These are phyloP conservation scores for Verticillium nonalfalfae DNA, from an alignment of 2,329 filamentous ascomycete species.

Conservation along the genomic window DNA sequence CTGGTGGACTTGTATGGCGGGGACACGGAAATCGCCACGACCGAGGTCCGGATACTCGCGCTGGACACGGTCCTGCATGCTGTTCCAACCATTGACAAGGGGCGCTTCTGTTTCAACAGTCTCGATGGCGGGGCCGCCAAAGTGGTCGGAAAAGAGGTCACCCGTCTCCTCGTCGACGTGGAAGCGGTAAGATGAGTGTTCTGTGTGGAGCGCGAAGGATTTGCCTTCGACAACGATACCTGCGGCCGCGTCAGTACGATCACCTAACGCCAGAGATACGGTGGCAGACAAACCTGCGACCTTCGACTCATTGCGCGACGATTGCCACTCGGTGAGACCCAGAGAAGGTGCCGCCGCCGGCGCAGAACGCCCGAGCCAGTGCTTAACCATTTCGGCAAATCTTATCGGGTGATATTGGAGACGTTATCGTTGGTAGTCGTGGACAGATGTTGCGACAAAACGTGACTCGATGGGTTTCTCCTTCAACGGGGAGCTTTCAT, in stretches of 20 bases:
- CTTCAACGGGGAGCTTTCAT: background rate
- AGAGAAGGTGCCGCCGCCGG: background rate
- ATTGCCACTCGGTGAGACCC: background rate
- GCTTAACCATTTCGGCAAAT: background rate
- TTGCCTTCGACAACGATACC: constrained; percentile 47
- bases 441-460: background rate
- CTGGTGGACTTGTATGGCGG: constrained; percentile 55
- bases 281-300: background rate
- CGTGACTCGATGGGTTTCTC: background rate
- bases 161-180: constrained; percentile 50
- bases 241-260: constrained; percentile 15
- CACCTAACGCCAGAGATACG: background rate
- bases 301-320: background rate
- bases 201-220: constrained; percentile 50
- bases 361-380: background rate
- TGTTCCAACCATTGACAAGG: constrained; percentile 47
- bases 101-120: constrained; percentile 41
- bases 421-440: background rate
- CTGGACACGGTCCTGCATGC: constrained; percentile 37
- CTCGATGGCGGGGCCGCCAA: constrained; percentile 35
- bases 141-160: constrained; percentile 56
- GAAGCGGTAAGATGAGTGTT: constrained; percentile 55
- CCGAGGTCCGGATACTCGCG: constrained; percentile 61
- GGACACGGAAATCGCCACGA: constrained; percentile 55
- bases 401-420: background rate